phyloP scores from a whole-genome alignment of 768 basidiomycete genomes.

The Suillus brevipes region DNA sequence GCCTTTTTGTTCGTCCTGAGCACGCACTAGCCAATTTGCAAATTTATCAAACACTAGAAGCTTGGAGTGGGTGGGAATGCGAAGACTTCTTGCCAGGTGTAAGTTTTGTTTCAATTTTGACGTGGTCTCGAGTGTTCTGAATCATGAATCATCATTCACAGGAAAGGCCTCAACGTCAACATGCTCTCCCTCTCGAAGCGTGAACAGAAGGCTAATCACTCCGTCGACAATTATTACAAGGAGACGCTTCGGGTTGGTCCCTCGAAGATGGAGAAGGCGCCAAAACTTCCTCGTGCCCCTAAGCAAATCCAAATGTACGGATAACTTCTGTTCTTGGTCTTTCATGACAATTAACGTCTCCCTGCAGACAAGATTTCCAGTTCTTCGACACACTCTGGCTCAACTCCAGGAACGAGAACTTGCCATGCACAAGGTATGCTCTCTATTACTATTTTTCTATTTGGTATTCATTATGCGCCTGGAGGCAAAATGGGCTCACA shows the following conservation, averaged over 20 bases:
- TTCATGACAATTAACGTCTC: neutral
- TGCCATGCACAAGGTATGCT: constrained; percentile 69
- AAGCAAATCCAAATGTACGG: constrained; percentile 84
- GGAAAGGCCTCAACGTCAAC: constrained; percentile 71
- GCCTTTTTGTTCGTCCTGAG: too few species aligned
- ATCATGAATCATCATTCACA: constrained; percentile 34
- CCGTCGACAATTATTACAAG: constrained; percentile 94
- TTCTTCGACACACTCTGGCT: constrained; percentile 86
- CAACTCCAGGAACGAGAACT: constrained; percentile 87
- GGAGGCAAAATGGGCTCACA: constrained; percentile 67
- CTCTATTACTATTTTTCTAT: neutral
- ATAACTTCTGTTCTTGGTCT: neutral
- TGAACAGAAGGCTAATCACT: constrained; percentile 92
- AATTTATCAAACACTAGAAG: too few species aligned
- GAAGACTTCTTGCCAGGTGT: constrained; percentile 86
- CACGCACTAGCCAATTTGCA: too few species aligned
- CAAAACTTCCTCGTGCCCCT: constrained; percentile 81
- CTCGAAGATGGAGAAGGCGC: constrained; percentile 77
- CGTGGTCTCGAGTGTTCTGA: constrained; percentile 4
- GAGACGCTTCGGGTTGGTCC: constrained; percentile 82
- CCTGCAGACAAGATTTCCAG: constrained; percentile 86
- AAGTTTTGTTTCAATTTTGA: constrained; percentile 18
- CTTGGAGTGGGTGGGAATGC: constrained; percentile 68
- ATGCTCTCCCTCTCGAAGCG: constrained; percentile 89
- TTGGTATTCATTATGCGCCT: neutral